These are phyloP conservation scores for Lecanoromycetidae sp. DNA, from an alignment of 2,329 filamentous ascomycete species.

Conservation along the genomic window DNA sequence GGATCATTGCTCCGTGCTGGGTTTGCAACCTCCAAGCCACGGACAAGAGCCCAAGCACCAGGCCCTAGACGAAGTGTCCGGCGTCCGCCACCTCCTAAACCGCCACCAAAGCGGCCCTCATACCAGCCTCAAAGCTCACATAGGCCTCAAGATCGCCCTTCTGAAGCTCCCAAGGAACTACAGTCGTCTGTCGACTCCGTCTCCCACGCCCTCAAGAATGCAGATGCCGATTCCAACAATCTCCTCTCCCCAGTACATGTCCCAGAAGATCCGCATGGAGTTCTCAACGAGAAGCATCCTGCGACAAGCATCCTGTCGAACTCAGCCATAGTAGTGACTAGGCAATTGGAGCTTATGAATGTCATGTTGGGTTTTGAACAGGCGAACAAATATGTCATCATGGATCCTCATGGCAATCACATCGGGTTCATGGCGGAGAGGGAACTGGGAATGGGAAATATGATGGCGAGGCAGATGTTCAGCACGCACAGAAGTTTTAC, in stretches of 20 bases:
- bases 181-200: conserved; percentile 10
- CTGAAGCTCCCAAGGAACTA: not conserved
- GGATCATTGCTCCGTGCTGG: conserved; percentile 4
- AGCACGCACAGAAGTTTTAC: conserved; percentile 52
- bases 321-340: conserved; percentile 49
- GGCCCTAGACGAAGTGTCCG: not conserved
- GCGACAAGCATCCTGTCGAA: conserved; percentile 47
- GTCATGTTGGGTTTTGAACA: conserved; percentile 55
- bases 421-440: conserved; percentile 54
- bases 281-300: conserved; percentile 47
- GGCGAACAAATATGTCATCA: conserved; percentile 53
- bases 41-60: not conserved
- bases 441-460: conserved; percentile 46
- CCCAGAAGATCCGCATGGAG: conserved; percentile 46
- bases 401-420: conserved; percentile 51
- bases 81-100: conserved; percentile 1
- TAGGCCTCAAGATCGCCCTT: not conserved
- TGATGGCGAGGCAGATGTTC: conserved; percentile 47
- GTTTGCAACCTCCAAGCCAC: conserved; percentile 7
- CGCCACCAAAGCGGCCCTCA: not conserved
- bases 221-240: conserved; percentile 35
- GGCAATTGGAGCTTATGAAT: conserved; percentile 55
- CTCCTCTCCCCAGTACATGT: conserved; percentile 50
- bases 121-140: not conserved
- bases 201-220: conserved; percentile 31